phyloP scores from a whole-genome alignment of 2,329 filamentous ascomycete genomes.

The Colletotrichum simmondsii region DNA sequence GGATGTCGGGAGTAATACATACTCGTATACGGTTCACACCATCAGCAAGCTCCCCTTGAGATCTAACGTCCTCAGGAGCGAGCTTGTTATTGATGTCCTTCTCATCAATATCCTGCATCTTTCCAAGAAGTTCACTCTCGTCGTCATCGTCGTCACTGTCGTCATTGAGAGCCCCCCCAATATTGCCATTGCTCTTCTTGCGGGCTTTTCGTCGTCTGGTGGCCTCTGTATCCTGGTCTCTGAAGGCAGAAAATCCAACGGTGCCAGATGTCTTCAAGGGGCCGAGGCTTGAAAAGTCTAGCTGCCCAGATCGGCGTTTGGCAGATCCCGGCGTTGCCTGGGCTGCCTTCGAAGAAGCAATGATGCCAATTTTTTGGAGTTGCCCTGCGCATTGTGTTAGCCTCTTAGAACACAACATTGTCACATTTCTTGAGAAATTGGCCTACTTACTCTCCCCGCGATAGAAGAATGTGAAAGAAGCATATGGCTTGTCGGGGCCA shows the following conservation, averaged over 20 bases:
- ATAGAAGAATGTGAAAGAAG: conserved; percentile 97
- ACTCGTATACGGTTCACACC: conserved; percentile 86
- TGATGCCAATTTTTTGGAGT: conserved; percentile 94
- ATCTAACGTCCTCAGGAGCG: conserved; percentile 77
- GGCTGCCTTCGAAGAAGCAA: conserved; percentile 74
- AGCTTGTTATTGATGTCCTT: conserved; percentile 70
- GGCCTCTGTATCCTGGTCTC: conserved; percentile 72
- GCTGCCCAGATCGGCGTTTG: conserved; percentile 85
- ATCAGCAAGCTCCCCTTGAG: conserved; percentile 80
- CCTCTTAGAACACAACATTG: background rate
- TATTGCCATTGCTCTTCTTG: conserved; percentile 72
- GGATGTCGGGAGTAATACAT: conserved; percentile 43
- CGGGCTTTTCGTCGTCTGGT: conserved; percentile 67
- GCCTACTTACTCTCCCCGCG: conserved; percentile 84
- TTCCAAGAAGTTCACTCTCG: conserved; percentile 68
- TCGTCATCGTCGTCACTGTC: conserved; percentile 83
- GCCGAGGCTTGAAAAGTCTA: conserved; percentile 86
- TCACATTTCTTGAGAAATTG: background rate
- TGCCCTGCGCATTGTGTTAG: conserved; percentile 69
- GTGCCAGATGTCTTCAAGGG: conserved; percentile 89
- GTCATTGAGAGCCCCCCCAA: conserved; percentile 65
- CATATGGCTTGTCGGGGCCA: conserved; percentile 94
- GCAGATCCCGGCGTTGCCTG: conserved; percentile 68
- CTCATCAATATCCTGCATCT: conserved; percentile 73
- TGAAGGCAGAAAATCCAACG: conserved; percentile 89